phyloP scores from a whole-genome alignment of 148 eudicot genomes.

The Amaranthus hypochondriacus region DNA sequence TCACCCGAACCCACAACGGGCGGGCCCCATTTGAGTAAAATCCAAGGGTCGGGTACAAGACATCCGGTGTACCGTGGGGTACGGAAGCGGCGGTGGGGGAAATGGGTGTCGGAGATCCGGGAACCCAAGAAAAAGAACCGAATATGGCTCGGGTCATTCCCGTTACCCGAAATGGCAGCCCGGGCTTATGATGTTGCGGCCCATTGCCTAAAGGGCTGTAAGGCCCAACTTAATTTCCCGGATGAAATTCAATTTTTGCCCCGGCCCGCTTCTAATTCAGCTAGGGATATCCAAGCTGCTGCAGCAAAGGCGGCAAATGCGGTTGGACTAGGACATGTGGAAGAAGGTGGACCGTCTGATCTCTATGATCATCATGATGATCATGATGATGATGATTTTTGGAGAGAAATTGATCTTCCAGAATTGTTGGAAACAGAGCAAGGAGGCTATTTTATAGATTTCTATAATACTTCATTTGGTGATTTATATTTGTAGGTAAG shows the following conservation, averaged over 20 bases:
- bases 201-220: constrained; percentile 47
- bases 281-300: constrained; percentile 60
- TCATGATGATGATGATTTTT: constrained; percentile 44
- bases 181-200: constrained; percentile 73
- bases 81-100: constrained; percentile 60
- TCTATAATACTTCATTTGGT: constrained; percentile 16
- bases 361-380: constrained; percentile 6
- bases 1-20: constrained; percentile 18
- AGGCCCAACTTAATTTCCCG: constrained; percentile 61
- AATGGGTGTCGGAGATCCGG: constrained; percentile 77
- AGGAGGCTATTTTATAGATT: constrained; percentile 10
- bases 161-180: constrained; percentile 64
- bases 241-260: constrained; percentile 47
- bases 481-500: constrained; percentile 24
- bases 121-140: constrained; percentile 58
- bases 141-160: constrained; percentile 68
- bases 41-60: constrained; percentile 26
- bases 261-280: constrained; percentile 33
- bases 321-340: constrained; percentile 21
- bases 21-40: neutral
- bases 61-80: constrained; percentile 62
- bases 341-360: neutral
- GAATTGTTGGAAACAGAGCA: constrained; percentile 32
- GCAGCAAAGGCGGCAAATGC: constrained; percentile 46
- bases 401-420: constrained; percentile 72